Conservation (phyloP, 768 basidiomycete species). For the Chlorophyllum brunneum region DNA sequence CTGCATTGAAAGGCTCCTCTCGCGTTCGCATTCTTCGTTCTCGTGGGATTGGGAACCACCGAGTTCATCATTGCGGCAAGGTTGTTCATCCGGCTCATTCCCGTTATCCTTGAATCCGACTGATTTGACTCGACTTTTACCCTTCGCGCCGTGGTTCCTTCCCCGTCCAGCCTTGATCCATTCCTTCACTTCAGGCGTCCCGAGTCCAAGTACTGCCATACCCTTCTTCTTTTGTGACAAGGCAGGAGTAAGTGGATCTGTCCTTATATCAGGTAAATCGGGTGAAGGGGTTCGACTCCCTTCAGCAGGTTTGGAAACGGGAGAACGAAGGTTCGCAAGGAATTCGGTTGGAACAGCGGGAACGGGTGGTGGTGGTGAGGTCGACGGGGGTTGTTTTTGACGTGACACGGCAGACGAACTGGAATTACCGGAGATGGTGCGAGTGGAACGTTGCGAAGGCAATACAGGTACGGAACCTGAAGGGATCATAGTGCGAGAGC, state of each 20-base stretch:
- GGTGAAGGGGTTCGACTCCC: conserved; percentile 38
- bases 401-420: conserved; percentile 16
- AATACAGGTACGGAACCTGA: conserved; percentile 17
- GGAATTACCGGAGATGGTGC: conserved; percentile 12
- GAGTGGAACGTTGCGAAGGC: conserved; percentile 5
- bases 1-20: conserved; percentile 47
- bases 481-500: conserved; percentile 25
- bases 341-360: conserved; percentile 4
- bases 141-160: conserved; percentile 19
- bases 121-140: conserved; percentile 39
- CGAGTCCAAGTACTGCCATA: conserved; percentile 35
- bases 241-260: conserved; percentile 32
- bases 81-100: conserved; percentile 18
- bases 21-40: conserved; percentile 22
- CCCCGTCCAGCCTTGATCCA: conserved; percentile 44
- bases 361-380: conserved; percentile 18
- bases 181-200: conserved; percentile 46
- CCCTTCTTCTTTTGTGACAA: conserved; percentile 20
- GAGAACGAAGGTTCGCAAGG: background rate
- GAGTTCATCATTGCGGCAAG: background rate
- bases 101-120: conserved; percentile 41
- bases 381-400: background rate
- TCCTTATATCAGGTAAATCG: conserved; percentile 31
- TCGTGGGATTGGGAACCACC: conserved; percentile 20
- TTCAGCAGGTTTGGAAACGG: background rate